These are phyloP conservation scores for Epichloe sylvatica DNA, from an alignment of 2,329 filamentous ascomycete genomes.

Conservation along the genomic window DNA sequence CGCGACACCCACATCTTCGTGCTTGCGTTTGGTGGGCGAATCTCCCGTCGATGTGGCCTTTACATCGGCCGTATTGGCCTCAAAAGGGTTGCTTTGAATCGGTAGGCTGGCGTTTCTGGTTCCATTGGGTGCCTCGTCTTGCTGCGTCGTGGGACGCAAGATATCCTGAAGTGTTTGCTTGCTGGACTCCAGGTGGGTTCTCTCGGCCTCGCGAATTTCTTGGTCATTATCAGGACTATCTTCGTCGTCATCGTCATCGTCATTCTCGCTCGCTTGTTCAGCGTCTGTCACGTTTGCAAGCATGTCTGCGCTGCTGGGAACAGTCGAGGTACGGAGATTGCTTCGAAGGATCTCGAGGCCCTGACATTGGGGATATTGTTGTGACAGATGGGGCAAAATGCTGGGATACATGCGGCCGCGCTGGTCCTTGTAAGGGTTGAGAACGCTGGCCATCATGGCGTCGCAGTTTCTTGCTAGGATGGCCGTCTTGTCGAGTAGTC, in stretches of 20 bases:
- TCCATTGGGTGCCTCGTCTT: slow-evolving; percentile 8
- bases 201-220: background rate
- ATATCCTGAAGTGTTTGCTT: background rate
- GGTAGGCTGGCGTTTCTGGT: slow-evolving; percentile 14
- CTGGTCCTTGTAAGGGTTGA: slow-evolving; percentile 58
- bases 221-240: slow-evolving; percentile 12
- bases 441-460: slow-evolving; percentile 66
- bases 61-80: slow-evolving; percentile 9
- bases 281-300: slow-evolving; percentile 23
- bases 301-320: slow-evolving; percentile 14
- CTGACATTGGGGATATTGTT: slow-evolving; percentile 46
- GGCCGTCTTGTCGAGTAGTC: slow-evolving; percentile 67
- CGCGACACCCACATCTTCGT: slow-evolving; percentile 21
- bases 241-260: slow-evolving; percentile 18
- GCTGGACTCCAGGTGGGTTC: background rate
- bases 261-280: slow-evolving; percentile 23
- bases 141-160: slow-evolving; percentile 11
- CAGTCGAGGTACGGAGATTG: slow-evolving; percentile 34
- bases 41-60: slow-evolving; percentile 9
- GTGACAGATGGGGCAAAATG: slow-evolving; percentile 65
- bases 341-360: slow-evolving; percentile 58
- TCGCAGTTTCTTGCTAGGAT: slow-evolving; percentile 55
- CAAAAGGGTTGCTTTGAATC: slow-evolving; percentile 24
- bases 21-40: slow-evolving; percentile 25
- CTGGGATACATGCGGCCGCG: slow-evolving; percentile 53